Evolutionary conservation across 257 asterid species (phyloP).

Genomic region (Coffea eugenioides): DNA sequence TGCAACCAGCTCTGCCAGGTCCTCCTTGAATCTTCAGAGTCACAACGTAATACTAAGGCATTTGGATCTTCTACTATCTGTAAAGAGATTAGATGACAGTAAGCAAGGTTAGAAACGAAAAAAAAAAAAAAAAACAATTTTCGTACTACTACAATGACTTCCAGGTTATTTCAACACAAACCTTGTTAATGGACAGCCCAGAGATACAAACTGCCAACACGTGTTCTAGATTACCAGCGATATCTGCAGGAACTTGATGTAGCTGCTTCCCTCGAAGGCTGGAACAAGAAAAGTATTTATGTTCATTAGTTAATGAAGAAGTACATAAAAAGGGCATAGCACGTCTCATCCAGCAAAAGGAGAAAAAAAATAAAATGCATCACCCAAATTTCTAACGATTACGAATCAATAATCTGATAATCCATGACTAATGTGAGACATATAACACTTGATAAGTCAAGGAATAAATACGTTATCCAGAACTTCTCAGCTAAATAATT

Average conservation of each 20-base stretch:
- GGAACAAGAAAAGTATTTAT: slow-evolving; percentile 23
- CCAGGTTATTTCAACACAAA: slow-evolving; percentile 15
- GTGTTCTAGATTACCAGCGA: slow-evolving; percentile 61
- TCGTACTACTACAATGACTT: background rate
- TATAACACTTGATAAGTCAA: background rate
- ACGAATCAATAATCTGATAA: background rate
- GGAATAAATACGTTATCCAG: background rate
- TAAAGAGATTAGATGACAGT: slow-evolving; percentile 14
- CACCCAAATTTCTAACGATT: background rate
- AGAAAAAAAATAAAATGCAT: background rate
- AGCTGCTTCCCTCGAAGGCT: slow-evolving; percentile 91
- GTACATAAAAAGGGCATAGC: background rate
- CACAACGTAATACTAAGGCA: slow-evolving; percentile 70
- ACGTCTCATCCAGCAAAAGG: background rate
- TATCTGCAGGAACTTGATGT: slow-evolving; percentile 72
- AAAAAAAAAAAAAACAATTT: background rate
- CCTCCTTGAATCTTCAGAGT: slow-evolving; percentile 66
- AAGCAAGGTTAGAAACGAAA: slow-evolving; percentile 21
- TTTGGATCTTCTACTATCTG: slow-evolving; percentile 84
- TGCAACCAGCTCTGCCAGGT: slow-evolving; percentile 84
- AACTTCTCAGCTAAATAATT: too few species aligned
- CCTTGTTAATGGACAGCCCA: slow-evolving; percentile 62
- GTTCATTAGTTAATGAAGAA: background rate
- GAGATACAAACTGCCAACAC: slow-evolving; percentile 76
- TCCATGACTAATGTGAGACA: background rate